Evolutionary conservation across 208 protist species (phyloP), one percentile per base, ranked within the genome.

Genomic region (Trypanosoma scelopori): DNA sequence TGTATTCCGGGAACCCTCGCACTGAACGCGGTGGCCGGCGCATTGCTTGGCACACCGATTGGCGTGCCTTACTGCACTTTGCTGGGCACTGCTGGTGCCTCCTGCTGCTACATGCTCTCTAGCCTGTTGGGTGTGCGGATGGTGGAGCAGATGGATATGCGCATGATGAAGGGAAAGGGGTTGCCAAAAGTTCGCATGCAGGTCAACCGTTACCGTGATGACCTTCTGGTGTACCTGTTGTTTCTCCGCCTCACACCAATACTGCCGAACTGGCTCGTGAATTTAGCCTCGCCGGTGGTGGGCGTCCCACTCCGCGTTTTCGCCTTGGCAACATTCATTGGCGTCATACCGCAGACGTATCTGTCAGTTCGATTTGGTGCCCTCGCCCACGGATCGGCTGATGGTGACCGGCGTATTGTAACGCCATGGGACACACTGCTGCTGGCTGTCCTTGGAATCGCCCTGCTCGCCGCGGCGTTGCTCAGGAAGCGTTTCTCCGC

Each of bases 241-340:
- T 97, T 97, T 55, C 76, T 98, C 15, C 91, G 94, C 3, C 72
- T 97, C 15, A 96, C 94, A 1, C 93, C 95, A 15, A 73, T 98
- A 32, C 55, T 98, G 20, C 95, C 95, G 13, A 98, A 98, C 68
- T 98, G 92, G 92, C 80, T 97, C 11, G 79, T 98, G n/a, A 98
- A 97, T 72, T 57, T 96, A 0, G 84, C 92, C 0, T 91, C 89
- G 5, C 95, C 95, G 0, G 60, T 95, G 5, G 78, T 91, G 4
- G 79, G 79, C 7, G 87, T 96, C 2, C 84, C 87, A 9, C 55
- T 94, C 20, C 45, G 37, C 5, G 60, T 78, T 22, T 96, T 97
- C 74, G 85, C 77, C 0, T 53, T 81, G 12, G 92, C 84, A 5
- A 98, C 94, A 0, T 64, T 85, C 58, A 25, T 97, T 5, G 94